These are phyloP conservation scores for Penicillium sp. DNA, from an alignment of 2,329 filamentous ascomycete species.

Conservation along the genomic window DNA sequence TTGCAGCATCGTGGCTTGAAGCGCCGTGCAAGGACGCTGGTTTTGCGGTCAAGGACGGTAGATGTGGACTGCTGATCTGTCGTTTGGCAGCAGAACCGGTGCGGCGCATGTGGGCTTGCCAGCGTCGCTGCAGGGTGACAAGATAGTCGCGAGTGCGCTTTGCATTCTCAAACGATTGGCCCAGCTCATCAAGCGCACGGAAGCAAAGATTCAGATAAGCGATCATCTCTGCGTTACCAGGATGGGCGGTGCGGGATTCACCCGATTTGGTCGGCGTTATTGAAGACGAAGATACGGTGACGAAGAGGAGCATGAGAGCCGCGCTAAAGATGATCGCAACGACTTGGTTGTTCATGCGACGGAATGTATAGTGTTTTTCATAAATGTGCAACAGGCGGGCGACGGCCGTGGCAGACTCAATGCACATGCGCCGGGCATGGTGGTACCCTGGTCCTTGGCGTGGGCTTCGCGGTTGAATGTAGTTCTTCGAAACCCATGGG, in stretches of 20 bases:
- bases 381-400: slow-evolving; percentile 39
- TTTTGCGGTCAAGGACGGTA: slow-evolving; percentile 5
- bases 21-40: slow-evolving; percentile 10
- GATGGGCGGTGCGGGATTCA: slow-evolving; percentile 15
- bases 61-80: slow-evolving; percentile 22
- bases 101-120: slow-evolving; percentile 34
- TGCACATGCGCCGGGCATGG: slow-evolving; percentile 41
- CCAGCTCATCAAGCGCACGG: slow-evolving; percentile 38
- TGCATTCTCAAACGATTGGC: slow-evolving; percentile 37
- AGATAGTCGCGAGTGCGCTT: slow-evolving; percentile 37
- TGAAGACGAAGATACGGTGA: slow-evolving; percentile 31
- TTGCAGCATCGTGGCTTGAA: slow-evolving; percentile 9
- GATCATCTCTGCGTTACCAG: slow-evolving; percentile 28
- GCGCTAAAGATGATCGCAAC: slow-evolving; percentile 43
- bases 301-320: slow-evolving; percentile 37
- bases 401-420: slow-evolving; percentile 37
- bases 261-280: slow-evolving; percentile 18
- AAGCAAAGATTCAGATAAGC: slow-evolving; percentile 38
- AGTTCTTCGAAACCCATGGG: slow-evolving; percentile 40
- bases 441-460: slow-evolving; percentile 40
- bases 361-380: slow-evolving; percentile 39
- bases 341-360: slow-evolving; percentile 40
- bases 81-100: slow-evolving; percentile 25
- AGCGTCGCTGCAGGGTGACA: slow-evolving; percentile 34
- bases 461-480: slow-evolving; percentile 37